Evolutionary conservation across 2,329 filamentous ascomycete genomes (phyloP), one percentile per base, ranked within the genome.

Genomic region (Juglanconis juglandina): DNA sequence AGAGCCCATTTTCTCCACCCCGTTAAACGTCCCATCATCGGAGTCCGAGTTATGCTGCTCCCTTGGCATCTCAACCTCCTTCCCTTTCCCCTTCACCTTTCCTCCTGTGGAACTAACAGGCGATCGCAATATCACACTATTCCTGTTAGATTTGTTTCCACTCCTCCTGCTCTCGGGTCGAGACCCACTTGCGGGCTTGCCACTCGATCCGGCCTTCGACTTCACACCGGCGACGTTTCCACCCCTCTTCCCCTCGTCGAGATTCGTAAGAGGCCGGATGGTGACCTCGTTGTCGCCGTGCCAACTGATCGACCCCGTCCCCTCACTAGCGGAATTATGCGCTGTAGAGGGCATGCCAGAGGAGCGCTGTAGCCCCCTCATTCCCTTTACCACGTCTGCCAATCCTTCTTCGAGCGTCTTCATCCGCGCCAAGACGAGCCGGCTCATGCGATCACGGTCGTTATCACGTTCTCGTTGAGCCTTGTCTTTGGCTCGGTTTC

Each of bases 371-470:
- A 84, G 76, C 64, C 86, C 85, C 63, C 90, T 86, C 72, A 96
- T 88, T 72, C 95, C 91, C 64, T 85, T 86, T 59, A 92, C 84
- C n/a, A 96, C 88, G 62, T 96, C 91, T 2, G 89, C 84, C 72
- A 98, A 94, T 13, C 92, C 89, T 74, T 96, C 92, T 72, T 98
- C 93, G 2, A 98, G 81, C 7, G 89, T 94, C 72, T 95, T 95
- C 92, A 97, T 97, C 39, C 92, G 82, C 8, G 92, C 91, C 50
- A 97, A 79, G 74, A 97, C 89, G 50, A 96, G 82, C 59, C 91
- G 85, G 66, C 88, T 87, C 83, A 93, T 89, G 46, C 90, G 84
- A 69, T 91, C 88, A 32, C 72, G 84, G 80, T 79, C 77, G 33
- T 77, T 77, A 11, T 75, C 73, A 33, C 71, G 68, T 64, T 77